Evolutionary conservation across 2,329 filamentous ascomycete species (phyloP), one percentile per base, ranked within the genome.

Genomic region (Metarhizium sp.): DNA sequence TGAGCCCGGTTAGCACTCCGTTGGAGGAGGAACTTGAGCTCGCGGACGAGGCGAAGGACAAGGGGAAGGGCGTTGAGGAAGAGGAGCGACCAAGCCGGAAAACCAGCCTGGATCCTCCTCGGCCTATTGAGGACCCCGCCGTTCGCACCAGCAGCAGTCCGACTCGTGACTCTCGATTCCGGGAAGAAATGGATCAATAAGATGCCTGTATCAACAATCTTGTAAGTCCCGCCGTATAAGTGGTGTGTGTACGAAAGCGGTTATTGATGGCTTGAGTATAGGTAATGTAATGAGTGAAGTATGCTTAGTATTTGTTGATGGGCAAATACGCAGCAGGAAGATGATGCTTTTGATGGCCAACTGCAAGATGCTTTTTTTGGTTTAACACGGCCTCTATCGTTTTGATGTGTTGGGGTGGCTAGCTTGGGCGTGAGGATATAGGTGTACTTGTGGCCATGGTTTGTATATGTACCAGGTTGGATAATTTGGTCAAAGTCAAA

Each of bases 131-230:
- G 38, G 71, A 72, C 13, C 61, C 65, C 16, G 63, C 61, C 0
- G 60, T 59, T 20, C 66, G 68, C n/a, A 69, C 72, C 50, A 74
- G 74, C 50, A 73, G 73, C 52, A 84, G 80, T 64, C 80, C 81
- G 0, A 75, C 69, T 4, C 71, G 82, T 53, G 79, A 80, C 58
- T 82, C 82, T 43, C 78, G 74, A 60, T 86, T 86, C 60, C 73
- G 72, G 50, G 83, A 86, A 69, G 77, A 79, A 59, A 75, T 85
- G 55, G 64, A 70, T 47, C 61, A 59, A 36, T 69, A 58, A 67
- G 40, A 20, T 14, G 14, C 6, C n/a, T 25, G 5, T 30, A 14
- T 29, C 7, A 30, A 48, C 16, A 8, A 29, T 16, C 4, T 20
- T 45, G 40, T n/a, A 18, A 25, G 25, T 25, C n/a, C 20, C 34